Evolutionary conservation across 176 grass and related monocot species (phyloP), one percentile per base, ranked within the genome.

Genomic region (Elaeis guineensis): DNA sequence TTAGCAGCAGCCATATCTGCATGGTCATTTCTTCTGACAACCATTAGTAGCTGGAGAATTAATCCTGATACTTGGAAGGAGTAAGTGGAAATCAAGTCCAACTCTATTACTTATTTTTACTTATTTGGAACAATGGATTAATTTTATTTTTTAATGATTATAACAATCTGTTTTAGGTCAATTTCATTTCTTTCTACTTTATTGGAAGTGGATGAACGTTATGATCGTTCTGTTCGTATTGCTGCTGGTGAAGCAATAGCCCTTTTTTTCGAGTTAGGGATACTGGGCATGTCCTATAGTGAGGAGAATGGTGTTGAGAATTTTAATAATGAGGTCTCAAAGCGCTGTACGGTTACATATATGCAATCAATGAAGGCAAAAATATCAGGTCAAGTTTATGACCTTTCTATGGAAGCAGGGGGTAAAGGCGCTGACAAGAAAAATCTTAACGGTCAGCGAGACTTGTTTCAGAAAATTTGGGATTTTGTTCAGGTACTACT

Each of bases 361-460:
- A 83, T 92, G 87, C 87, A 85, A 85, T 78, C 54, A 39, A 72
- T 98, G 77, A 92, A 92, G 80, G 84, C 81, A 39, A 98, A 98
- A 67, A 90, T 98, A 72, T 74, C 79, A 52, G 73, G 66, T 55
- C 77, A 80, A 71, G 80, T 82, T 19, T 74, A 73, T 16, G 77
- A 74, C 61, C 87, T 98, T 29, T 83, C 93, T 58, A 61, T 62
- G 22, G 93, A 98, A 44, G 93, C 93, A 18, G 87, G 93, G 25
- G 87, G 87, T 1, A 98, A 98, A 79, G 93, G 84, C 22, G 73
- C 93, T 68, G 93, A 98, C 65, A 98, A 98, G 73, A 98, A 98
- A 55, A 98, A 98, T 58, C 86, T 97, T 49, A 78, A 83, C 70
- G 92, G 92, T 51, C 93, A 98, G 64, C 69, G 81, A 51, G 93